A percentile compares a stretch with the other conserved stretches of the same genome.
Evolutionary conservation across 495 filamentous ascomycete species (phyloP).

Genomic region (Bryoglossum gracile): DNA sequence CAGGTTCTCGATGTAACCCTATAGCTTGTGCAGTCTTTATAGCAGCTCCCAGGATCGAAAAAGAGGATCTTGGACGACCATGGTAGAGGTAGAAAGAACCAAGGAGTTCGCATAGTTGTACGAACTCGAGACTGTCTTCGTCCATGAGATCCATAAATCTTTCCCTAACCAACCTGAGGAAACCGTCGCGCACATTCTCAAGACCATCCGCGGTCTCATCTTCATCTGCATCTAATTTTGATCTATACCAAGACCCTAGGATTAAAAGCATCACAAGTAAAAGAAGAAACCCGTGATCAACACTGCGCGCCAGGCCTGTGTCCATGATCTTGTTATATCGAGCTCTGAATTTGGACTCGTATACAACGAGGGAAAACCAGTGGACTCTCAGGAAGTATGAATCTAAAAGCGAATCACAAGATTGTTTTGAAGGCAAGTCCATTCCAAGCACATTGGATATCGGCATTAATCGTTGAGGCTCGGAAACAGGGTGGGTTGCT

Average conservation of each 20-base stretch:
- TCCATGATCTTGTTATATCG: slow-evolving; percentile 24
- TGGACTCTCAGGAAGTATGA: slow-evolving; percentile 32
- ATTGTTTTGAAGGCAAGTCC: slow-evolving; percentile 22
- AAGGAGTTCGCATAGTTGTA: slow-evolving; percentile 31
- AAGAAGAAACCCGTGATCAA: slow-evolving; percentile 27
- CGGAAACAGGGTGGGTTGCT: neutral
- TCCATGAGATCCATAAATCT: slow-evolving; percentile 27
- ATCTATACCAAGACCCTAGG: slow-evolving; percentile 30
- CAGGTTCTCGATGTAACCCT: slow-evolving; percentile 28
- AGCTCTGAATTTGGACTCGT: slow-evolving; percentile 29
- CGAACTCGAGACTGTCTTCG: slow-evolving; percentile 27
- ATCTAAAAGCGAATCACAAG: slow-evolving; percentile 24
- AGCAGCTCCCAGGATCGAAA: slow-evolving; percentile 31
- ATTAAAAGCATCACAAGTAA: slow-evolving; percentile 28
- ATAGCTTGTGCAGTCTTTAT: slow-evolving; percentile 32
- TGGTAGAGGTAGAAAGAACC: slow-evolving; percentile 33
- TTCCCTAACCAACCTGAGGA: slow-evolving; percentile 22
- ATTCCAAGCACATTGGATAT: slow-evolving; percentile 24
- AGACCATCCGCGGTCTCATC: slow-evolving; percentile 4
- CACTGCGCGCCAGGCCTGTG: slow-evolving; percentile 24
- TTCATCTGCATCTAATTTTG: slow-evolving; percentile 14
- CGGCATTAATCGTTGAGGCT: slow-evolving; percentile 5
- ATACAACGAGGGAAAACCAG: slow-evolving; percentile 31
- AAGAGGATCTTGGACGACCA: slow-evolving; percentile 31
- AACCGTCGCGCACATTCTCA: slow-evolving; percentile 18